Conservation (phyloP, 23 red algal genomes). For the Chondrus crispus region DNA sequence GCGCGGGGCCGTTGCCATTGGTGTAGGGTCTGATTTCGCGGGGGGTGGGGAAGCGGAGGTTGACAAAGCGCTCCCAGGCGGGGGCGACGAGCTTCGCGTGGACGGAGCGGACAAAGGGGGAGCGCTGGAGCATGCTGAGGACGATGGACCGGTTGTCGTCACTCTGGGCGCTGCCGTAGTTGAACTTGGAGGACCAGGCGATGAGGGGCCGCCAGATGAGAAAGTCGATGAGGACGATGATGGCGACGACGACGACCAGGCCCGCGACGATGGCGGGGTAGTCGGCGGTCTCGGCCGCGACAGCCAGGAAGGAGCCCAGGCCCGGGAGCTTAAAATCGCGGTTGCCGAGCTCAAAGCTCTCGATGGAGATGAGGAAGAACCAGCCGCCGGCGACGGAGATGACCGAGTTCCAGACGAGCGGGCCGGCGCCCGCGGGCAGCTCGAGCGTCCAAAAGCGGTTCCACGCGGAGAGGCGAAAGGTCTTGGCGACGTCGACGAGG, state of each 20-base stretch:
- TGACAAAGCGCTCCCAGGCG: constrained; percentile 75
- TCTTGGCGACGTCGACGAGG: constrained; percentile 75
- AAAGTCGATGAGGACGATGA: constrained; percentile 90
- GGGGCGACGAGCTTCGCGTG: constrained; percentile 49
- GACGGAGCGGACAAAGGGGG: constrained; percentile 47
- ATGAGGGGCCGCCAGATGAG: constrained; percentile 92
- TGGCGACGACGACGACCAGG: constrained; percentile 60
- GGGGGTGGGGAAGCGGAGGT: constrained; percentile 19
- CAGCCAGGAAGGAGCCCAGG: constrained; percentile 86
- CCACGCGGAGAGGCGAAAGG: constrained; percentile 85
- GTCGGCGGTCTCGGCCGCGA: constrained; percentile 78
- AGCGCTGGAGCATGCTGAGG: constrained; percentile 65
- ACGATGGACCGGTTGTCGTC: constrained; percentile 51
- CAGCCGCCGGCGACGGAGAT: constrained; percentile 98
- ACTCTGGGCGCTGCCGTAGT: constrained; percentile 33
- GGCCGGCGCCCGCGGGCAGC: constrained; percentile 79
- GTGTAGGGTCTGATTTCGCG: too few species aligned
- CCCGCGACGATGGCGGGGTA: constrained; percentile 71
- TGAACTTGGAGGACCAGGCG: constrained; percentile 93
- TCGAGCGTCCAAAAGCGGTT: constrained; percentile 96
- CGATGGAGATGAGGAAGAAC: constrained; percentile 99
- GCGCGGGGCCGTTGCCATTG: neutral
- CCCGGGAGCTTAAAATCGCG: constrained; percentile 95
- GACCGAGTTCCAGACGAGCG: constrained; percentile 96
- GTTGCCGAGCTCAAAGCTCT: constrained; percentile 90